phyloP scores from a whole-genome alignment of 2,329 filamentous ascomycete genomes.

The Aspergillus luchuensis region DNA sequence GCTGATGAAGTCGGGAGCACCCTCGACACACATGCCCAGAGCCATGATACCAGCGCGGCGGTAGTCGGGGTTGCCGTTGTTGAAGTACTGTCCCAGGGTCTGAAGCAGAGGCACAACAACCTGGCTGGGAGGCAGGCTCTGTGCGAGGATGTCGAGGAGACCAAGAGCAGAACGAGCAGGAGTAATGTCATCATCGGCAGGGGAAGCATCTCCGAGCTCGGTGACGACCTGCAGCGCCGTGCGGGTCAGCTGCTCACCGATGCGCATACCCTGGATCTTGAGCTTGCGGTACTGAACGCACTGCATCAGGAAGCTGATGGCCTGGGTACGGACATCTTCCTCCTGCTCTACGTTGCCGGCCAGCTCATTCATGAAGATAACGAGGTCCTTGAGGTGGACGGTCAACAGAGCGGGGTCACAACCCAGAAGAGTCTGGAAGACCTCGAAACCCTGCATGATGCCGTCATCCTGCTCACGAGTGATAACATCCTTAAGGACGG shows the following conservation, averaged over 20 bases:
- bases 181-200: constrained; percentile 81
- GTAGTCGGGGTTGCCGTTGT: constrained; percentile 71
- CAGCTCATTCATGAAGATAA: constrained; percentile 92
- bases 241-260: constrained; percentile 83
- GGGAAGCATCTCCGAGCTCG: constrained; percentile 70
- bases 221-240: constrained; percentile 88
- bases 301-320: constrained; percentile 91
- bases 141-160: constrained; percentile 84
- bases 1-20: constrained; percentile 94
- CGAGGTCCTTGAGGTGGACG: constrained; percentile 82
- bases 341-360: constrained; percentile 74
- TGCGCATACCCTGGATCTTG: constrained; percentile 87
- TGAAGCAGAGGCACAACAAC: constrained; percentile 91
- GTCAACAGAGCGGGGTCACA: constrained; percentile 84
- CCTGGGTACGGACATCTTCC: constrained; percentile 85
- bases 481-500: constrained; percentile 82
- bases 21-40: constrained; percentile 91
- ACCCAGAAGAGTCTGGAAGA: constrained; percentile 91
- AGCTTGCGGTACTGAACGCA: constrained; percentile 88
- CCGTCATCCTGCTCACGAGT: constrained; percentile 81
- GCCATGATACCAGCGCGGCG: constrained; percentile 89
- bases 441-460: constrained; percentile 88
- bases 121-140: constrained; percentile 86
- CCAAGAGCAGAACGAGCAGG: constrained; percentile 83
- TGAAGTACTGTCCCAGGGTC: constrained; percentile 79